phyloP scores from a whole-genome alignment of 805 yeast species.

The Saturnispora sanitii region DNA sequence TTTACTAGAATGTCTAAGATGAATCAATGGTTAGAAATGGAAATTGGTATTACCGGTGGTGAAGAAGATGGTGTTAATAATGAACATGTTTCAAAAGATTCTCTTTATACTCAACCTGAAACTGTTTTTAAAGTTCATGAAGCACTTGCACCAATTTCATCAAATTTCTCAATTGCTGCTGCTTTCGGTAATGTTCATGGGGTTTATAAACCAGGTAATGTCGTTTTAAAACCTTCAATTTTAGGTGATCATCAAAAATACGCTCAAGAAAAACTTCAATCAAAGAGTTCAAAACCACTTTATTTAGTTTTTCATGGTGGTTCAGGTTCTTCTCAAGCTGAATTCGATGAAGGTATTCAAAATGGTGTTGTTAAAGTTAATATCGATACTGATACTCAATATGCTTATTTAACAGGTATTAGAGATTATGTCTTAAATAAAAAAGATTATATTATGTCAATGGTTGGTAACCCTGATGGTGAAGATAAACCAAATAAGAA shows the following conservation, averaged over 20 bases:
- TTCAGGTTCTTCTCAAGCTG: slow-evolving; percentile 90
- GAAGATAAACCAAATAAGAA: slow-evolving; percentile 99
- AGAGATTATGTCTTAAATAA: slow-evolving; percentile 93
- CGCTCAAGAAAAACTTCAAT: slow-evolving; percentile 59
- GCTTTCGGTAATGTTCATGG: slow-evolving; percentile 99
- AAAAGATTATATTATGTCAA: slow-evolving; percentile 84
- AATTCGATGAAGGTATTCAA: slow-evolving; percentile 83
- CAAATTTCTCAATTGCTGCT: slow-evolving; percentile 98
- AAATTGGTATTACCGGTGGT: slow-evolving; percentile 99
- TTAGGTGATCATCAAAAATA: slow-evolving; percentile 92
- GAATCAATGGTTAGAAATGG: slow-evolving; percentile 99
- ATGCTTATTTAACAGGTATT: slow-evolving; percentile 93
- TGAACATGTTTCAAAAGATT: slow-evolving; percentile 79
- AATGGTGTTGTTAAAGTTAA: slow-evolving; percentile 98
- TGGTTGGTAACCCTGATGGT: slow-evolving; percentile 99
- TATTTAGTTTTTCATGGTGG: slow-evolving; percentile 99
- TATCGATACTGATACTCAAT: slow-evolving; percentile 98
- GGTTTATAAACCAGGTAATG: slow-evolving; percentile 99
- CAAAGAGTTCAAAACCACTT: slow-evolving; percentile 54
- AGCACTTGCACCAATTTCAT: slow-evolving; percentile 83
- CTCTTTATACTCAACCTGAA: slow-evolving; percentile 90
- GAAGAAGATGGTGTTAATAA: slow-evolving; percentile 99
- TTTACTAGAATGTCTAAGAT: slow-evolving; percentile 88
- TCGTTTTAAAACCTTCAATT: slow-evolving; percentile 81
- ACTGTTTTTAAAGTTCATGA: slow-evolving; percentile 86